Conservation (phyloP, 192 early-diverging fungal genomes). For the Cetraspora pellucida region DNA sequence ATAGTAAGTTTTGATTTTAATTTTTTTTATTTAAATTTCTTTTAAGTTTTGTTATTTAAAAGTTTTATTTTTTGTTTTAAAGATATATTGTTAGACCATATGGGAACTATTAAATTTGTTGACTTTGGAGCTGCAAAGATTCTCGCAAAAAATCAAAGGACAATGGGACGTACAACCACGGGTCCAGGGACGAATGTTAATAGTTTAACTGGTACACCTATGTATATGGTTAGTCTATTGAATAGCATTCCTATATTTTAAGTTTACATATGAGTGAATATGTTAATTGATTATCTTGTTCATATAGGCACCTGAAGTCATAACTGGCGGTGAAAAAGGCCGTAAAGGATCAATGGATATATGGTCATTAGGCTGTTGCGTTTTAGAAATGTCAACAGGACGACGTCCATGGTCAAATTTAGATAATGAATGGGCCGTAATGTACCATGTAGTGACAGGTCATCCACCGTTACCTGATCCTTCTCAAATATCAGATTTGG, state of each 20-base stretch:
- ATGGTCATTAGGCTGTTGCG: slow-evolving; percentile 89
- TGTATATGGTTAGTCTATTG: slow-evolving; percentile 58
- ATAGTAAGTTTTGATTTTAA: slow-evolving; percentile 57
- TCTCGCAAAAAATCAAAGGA: slow-evolving; percentile 72
- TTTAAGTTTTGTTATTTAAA: background rate
- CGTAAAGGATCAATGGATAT: slow-evolving; percentile 87
- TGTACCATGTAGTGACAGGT: slow-evolving; percentile 84
- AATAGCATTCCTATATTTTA: background rate
- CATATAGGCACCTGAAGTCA: slow-evolving; percentile 63
- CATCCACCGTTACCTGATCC: slow-evolving; percentile 78
- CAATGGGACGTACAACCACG: slow-evolving; percentile 51
- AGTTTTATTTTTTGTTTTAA: background rate
- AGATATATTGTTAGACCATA: slow-evolving; percentile 80
- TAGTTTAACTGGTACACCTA: slow-evolving; percentile 62
- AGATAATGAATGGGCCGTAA: slow-evolving; percentile 94
- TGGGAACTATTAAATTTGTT: slow-evolving; percentile 79
- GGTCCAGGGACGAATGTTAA: slow-evolving; percentile 58
- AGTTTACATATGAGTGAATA: too few relatives aligned
- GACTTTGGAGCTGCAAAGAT: slow-evolving; percentile 93
- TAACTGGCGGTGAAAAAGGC: slow-evolving; percentile 74
- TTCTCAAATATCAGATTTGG: slow-evolving; percentile 62
- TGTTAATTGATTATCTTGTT: too few relatives aligned
- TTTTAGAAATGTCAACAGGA: slow-evolving; percentile 92
- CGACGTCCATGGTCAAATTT: slow-evolving; percentile 82
- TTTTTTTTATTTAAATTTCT: background rate